phyloP scores from a whole-genome alignment of 2,329 filamentous ascomycete genomes.

The Sporothrix humicola region DNA sequence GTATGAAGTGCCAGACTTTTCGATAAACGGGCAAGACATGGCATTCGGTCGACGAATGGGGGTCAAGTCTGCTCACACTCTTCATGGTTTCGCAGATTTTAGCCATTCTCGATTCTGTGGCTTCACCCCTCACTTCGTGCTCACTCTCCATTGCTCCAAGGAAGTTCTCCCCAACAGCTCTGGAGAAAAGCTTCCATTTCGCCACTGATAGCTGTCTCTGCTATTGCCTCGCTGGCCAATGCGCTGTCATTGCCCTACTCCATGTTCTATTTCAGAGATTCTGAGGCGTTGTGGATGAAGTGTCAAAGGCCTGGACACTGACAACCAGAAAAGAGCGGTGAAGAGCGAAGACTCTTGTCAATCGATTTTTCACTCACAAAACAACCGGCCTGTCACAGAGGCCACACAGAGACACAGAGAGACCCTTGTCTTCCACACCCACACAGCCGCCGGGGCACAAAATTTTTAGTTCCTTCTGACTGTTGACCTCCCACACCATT shows the following conservation, averaged over 20 bases:
- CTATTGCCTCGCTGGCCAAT: conserved; percentile 15
- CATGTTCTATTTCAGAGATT: neutral
- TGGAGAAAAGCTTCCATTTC: neutral
- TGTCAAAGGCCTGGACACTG: too few relatives aligned
- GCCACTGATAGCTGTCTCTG: conserved; percentile 5
- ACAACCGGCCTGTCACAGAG: neutral
- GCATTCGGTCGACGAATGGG: neutral
- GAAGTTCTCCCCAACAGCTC: neutral
- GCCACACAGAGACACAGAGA: too few relatives aligned
- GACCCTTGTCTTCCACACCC: too few relatives aligned
- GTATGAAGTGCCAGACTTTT: too few relatives aligned
- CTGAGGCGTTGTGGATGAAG: neutral
- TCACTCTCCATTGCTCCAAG: neutral
- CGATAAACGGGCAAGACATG: neutral
- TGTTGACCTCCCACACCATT: neutral
- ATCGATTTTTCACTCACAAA: neutral
- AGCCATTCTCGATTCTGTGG: neutral
- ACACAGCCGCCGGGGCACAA: conserved; percentile 3
- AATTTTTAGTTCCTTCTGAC: neutral
- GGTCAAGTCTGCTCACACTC: neutral
- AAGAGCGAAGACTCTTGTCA: neutral
- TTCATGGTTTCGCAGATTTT: neutral
- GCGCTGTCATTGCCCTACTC: neutral
- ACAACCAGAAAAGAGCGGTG: conserved; percentile 29
- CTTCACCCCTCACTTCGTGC: too few relatives aligned